Evolutionary conservation across 2,329 filamentous ascomycete species (phyloP).

Genomic region (Hypoxylon sp.): DNA sequence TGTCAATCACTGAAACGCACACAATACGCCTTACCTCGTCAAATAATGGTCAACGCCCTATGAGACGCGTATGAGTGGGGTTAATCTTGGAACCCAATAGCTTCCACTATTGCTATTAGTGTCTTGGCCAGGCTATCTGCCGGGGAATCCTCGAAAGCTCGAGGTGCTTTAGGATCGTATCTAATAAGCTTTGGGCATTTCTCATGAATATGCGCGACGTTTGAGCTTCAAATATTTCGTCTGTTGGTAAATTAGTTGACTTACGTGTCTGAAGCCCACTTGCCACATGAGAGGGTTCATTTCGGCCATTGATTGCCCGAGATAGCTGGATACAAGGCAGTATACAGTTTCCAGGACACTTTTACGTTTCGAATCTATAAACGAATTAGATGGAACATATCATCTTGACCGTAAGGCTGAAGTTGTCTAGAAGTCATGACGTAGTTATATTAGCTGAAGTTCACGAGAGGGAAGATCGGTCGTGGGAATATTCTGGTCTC

Average conservation of each 20-base stretch:
- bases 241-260: background rate
- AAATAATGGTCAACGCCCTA: background rate
- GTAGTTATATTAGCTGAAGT: constrained; percentile 6
- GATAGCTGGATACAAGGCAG: background rate
- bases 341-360: background rate
- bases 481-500: background rate
- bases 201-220: background rate
- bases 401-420: constrained; percentile 7
- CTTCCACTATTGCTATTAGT: constrained; percentile 1
- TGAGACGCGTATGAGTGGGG: constrained; percentile 10
- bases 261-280: constrained; percentile 1
- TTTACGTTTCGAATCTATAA: background rate
- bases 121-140: constrained; percentile 8
- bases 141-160: background rate
- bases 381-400: background rate
- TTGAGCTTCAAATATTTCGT: constrained; percentile 7
- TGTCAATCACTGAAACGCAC: background rate
- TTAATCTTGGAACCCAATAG: background rate
- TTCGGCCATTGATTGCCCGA: background rate
- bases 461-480: background rate
- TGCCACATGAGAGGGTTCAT: background rate
- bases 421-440: constrained; percentile 7
- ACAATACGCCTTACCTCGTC: background rate
- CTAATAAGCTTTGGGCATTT: background rate
- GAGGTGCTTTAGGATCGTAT: background rate